These are phyloP conservation scores for Graphiopsis chlorocephala DNA, from an alignment of 2,329 filamentous ascomycete genomes.

Conservation along the genomic window DNA sequence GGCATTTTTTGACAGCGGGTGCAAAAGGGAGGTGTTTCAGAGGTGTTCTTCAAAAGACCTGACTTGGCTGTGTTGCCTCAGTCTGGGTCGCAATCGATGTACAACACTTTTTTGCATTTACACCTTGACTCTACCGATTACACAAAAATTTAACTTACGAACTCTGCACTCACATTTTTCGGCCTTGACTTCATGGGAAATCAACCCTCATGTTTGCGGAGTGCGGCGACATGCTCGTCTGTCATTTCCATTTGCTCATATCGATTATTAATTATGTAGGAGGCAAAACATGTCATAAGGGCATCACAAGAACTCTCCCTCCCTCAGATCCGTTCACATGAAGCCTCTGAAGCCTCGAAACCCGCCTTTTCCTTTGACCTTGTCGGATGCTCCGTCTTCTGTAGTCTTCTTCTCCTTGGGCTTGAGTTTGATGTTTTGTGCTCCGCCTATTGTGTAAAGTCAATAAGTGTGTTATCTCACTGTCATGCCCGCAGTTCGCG, in stretches of 20 bases:
- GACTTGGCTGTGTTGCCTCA: neutral
- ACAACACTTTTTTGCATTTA: neutral
- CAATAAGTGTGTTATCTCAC: neutral
- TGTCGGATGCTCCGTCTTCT: conserved; percentile 23
- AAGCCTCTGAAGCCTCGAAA: conserved; percentile 23
- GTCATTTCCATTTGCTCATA: neutral
- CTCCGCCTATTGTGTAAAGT: conserved; percentile 40
- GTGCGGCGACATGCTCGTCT: no score
- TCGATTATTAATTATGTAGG: neutral
- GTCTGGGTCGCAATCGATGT: neutral
- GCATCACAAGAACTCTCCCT: neutral
- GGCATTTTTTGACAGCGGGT: neutral
- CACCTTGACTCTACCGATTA: neutral
- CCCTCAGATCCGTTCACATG: conserved; percentile 18
- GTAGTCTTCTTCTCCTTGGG: conserved; percentile 36
- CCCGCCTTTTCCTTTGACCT: conserved; percentile 39
- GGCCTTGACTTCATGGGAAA: no score
- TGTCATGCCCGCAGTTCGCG: neutral
- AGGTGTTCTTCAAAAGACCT: no score
- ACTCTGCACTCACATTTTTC: no score
- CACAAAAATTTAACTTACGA: neutral
- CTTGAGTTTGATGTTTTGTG: conserved; percentile 54
- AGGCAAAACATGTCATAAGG: neutral
- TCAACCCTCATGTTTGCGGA: no score
- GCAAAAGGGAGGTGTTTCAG: neutral